phyloP scores from a whole-genome alignment of 352 stramenopile species.

The Globisporangium radiosum region DNA sequence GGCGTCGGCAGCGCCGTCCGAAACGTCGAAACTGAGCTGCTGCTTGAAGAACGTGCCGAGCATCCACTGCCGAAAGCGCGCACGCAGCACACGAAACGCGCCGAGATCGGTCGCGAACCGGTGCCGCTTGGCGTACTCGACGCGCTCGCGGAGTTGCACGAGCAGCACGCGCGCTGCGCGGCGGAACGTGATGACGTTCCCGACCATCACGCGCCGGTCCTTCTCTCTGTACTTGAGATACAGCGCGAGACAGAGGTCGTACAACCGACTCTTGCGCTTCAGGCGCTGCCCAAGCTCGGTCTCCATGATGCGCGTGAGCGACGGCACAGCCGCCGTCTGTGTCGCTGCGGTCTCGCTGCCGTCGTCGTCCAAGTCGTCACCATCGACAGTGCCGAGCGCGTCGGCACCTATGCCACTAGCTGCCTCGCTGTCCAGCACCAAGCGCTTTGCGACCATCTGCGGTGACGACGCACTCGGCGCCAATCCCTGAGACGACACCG shows the following conservation, averaged over 20 bases:
- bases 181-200: conserved; percentile 49
- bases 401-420: neutral
- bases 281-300: conserved; percentile 43
- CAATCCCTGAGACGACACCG: neutral
- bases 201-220: conserved; percentile 42
- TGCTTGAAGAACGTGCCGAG: conserved; percentile 27
- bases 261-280: conserved; percentile 53
- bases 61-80: conserved; percentile 41
- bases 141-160: conserved; percentile 14
- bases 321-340: conserved; percentile 2
- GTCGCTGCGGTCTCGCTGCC: neutral
- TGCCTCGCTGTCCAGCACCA: no score
- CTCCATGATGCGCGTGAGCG: conserved; percentile 55
- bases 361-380: neutral
- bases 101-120: conserved; percentile 48
- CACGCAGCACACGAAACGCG: conserved; percentile 28
- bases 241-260: conserved; percentile 44
- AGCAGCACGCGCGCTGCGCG: conserved; percentile 33
- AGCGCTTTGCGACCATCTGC: no score
- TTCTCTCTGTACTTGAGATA: conserved; percentile 53
- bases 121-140: conserved; percentile 31
- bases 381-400: neutral
- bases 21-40: neutral
- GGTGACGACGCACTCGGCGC: neutral
- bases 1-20: neutral